phyloP scores from a whole-genome alignment of 108 stramenopile species.

The Skeletonema costatum region DNA sequence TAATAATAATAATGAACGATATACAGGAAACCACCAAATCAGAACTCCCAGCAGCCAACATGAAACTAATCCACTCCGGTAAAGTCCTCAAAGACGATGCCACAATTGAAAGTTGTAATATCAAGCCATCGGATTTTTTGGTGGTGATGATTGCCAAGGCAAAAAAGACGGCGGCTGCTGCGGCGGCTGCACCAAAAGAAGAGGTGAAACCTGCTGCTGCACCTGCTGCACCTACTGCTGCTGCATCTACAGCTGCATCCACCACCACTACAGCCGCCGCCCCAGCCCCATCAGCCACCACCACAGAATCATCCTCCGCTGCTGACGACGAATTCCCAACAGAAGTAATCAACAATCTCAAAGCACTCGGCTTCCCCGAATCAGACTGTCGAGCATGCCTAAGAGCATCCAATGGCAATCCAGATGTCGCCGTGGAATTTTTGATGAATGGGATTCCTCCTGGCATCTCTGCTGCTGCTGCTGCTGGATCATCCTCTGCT shows the following conservation, averaged over 20 bases:
- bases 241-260: conserved; percentile 49
- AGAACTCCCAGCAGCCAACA: conserved; percentile 67
- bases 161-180: background rate
- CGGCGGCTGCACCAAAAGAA: background rate
- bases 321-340: conserved; percentile 54
- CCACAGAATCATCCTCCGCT: conserved; percentile 46
- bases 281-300: conserved; percentile 44
- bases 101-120: conserved; percentile 75
- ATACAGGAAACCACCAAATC: conserved; percentile 70
- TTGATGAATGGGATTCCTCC: conserved; percentile 97
- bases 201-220: too few relatives aligned
- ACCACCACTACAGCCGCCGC: conserved; percentile 28
- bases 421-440: conserved; percentile 96
- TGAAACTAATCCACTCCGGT: conserved; percentile 97
- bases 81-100: conserved; percentile 95
- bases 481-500: conserved; percentile 30
- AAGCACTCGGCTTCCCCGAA: conserved; percentile 86
- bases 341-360: conserved; percentile 79
- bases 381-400: conserved; percentile 87
- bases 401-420: conserved; percentile 93
- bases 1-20: background rate
- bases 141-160: conserved; percentile 96
- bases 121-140: conserved; percentile 92
- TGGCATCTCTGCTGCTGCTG: conserved; percentile 40
- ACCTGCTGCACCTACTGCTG: background rate